Evolutionary conservation across 2,329 filamentous ascomycete species (phyloP).

Genomic region (Neophaeococcomyces mojaviensis): DNA sequence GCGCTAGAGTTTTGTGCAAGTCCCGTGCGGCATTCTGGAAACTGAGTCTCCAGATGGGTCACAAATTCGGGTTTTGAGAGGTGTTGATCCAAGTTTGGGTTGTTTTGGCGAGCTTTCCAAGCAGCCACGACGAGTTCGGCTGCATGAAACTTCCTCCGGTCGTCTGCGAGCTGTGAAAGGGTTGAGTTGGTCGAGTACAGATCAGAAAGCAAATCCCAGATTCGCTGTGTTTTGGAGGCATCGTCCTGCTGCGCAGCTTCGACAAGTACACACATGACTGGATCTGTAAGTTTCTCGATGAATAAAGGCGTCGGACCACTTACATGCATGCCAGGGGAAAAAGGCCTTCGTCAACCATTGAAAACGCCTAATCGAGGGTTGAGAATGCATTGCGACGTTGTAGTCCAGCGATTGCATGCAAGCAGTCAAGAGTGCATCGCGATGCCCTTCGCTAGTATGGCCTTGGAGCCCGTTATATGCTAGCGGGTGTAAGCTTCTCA

Average conservation of each 20-base stretch:
- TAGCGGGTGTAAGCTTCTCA: no score
- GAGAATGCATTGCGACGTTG: slow-evolving; percentile 8
- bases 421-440: slow-evolving; percentile 1
- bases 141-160: slow-evolving; percentile 10
- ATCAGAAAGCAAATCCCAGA: slow-evolving; percentile 10
- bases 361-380: slow-evolving; percentile 6
- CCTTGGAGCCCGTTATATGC: slow-evolving; percentile 2
- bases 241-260: slow-evolving; percentile 8
- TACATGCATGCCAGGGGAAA: slow-evolving; percentile 12
- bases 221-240: slow-evolving; percentile 1
- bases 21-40: background rate
- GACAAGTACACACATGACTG: slow-evolving; percentile 13
- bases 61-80: slow-evolving; percentile 7
- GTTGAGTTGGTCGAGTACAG: slow-evolving; percentile 4
- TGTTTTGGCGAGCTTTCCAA: slow-evolving; percentile 13
- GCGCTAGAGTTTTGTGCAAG: background rate
- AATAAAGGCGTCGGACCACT: background rate
- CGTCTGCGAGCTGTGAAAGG: slow-evolving; percentile 9
- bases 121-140: slow-evolving; percentile 10
- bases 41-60: background rate
- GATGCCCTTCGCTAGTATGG: slow-evolving; percentile 6
- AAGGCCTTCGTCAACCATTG: slow-evolving; percentile 5
- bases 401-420: slow-evolving; percentile 12
- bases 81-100: background rate
- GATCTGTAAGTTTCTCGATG: slow-evolving; percentile 4